Base-by-base conservation (phyloP, 1,139 yeast genomes). In the Pichia sp. region DNA sequence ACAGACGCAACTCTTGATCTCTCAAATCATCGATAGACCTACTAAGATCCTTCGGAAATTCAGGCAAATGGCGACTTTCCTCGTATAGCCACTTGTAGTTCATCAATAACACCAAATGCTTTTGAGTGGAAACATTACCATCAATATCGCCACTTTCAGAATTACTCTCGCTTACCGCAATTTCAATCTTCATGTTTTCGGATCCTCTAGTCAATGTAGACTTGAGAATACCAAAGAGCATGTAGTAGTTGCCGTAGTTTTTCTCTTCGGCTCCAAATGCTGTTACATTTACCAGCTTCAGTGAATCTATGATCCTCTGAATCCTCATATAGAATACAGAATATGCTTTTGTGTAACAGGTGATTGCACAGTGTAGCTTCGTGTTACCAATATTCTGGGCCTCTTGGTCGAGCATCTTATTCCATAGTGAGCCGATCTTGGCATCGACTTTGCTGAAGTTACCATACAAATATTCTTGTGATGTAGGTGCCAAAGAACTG, bases 381-480 rank as follows among this genome's bases (percentile, higher is more conserved):
- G 58, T 41, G 59, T 64, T 40, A 38, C 72, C 72, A 27, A 84
- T 64, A 17, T 62, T 47, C 17, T 72, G 72, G 16, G 74, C 57
- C 52, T 81, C 87, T 13, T 59, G 60, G 21, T 68, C 71, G 22
- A 82, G 59, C 44, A 72, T 76, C 44, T 69, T 72, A 24, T 61
- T 59, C 94, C 95, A 85, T 17, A 64, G 62, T 28, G 59, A 60
- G 33, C 61, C 63, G 34, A 76, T 63, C 49, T 72, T 72, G 26
- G 77, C 78, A 18, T 64, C 62, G 4, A 77, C 49, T 46, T 73
- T 73, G 30, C 64, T 66, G 46, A 81, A 62, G 41, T 71, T 64
- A 32, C 70, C 67, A 42, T 72, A 64, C 24, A 81, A 59, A 48
- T 72, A 85, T 45, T 84, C 95, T 53, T 81, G 88, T 54, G 77